These are phyloP conservation scores for Diaporthe sp. DNA, from an alignment of 2,329 filamentous ascomycete species.

Conservation along the genomic window DNA sequence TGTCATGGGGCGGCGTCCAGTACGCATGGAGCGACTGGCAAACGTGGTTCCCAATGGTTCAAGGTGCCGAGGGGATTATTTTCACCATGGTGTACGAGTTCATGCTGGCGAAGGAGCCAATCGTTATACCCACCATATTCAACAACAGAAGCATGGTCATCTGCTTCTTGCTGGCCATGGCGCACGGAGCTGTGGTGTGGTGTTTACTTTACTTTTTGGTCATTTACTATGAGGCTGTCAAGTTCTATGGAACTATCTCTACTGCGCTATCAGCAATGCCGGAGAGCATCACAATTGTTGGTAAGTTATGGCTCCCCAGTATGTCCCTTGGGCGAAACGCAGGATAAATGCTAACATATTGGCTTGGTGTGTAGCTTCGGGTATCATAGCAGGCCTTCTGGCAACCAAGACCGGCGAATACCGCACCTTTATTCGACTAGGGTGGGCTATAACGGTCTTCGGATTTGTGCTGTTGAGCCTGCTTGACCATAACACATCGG, in stretches of 20 bases:
- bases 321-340: rapidly evolving
- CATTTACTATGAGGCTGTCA: slow-evolving; percentile 43
- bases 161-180: slow-evolving; percentile 6
- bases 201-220: slow-evolving; percentile 21
- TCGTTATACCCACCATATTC: slow-evolving; percentile 12
- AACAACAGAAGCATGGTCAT: slow-evolving; percentile 31
- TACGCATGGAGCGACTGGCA: slow-evolving; percentile 19
- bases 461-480: slow-evolving; percentile 39
- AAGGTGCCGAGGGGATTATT: background rate
- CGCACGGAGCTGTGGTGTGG: slow-evolving; percentile 20
- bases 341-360: background rate
- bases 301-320: background rate
- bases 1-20: slow-evolving; percentile 25
- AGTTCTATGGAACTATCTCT: slow-evolving; percentile 37
- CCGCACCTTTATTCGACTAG: slow-evolving; percentile 40
- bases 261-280: slow-evolving; percentile 44
- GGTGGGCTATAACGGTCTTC: slow-evolving; percentile 41
- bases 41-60: slow-evolving; percentile 25
- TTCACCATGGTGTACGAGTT: slow-evolving; percentile 40
- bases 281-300: slow-evolving; percentile 39
- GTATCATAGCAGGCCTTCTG: slow-evolving; percentile 41
- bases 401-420: slow-evolving; percentile 42
- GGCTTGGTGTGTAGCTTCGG: background rate
- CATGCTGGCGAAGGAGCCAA: slow-evolving; percentile 36
- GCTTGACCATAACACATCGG: slow-evolving; percentile 29